A percentile compares a stretch with the other conserved stretches of the same genome.
Evolutionary conservation across 108 stramenopile genomes (phyloP).

Genomic region (Stephanodiscus triporus): DNA sequence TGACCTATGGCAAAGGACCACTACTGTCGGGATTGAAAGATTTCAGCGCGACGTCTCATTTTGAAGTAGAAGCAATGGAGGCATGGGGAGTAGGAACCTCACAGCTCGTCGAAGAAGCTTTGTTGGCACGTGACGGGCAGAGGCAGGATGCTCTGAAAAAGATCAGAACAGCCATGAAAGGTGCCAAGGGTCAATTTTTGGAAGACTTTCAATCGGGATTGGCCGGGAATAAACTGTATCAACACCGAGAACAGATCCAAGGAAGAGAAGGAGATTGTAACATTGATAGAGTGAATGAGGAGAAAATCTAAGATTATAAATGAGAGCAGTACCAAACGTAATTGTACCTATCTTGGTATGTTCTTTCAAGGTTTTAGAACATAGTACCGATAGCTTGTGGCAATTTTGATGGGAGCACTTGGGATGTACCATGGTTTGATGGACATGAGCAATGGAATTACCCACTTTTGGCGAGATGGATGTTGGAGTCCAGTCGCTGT

Average conservation of each 20-base stretch:
- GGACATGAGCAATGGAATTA: too few species aligned
- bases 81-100: conserved; percentile 83
- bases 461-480: too few species aligned
- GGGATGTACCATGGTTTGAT: too few species aligned
- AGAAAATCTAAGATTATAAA: neutral
- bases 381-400: too few species aligned
- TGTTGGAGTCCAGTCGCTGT: too few species aligned
- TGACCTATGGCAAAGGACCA: conserved; percentile 77
- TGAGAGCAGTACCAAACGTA: neutral
- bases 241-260: conserved; percentile 67
- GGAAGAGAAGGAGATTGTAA: conserved; percentile 58
- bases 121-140: conserved; percentile 54
- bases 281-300: conserved; percentile 15
- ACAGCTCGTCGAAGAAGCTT: conserved; percentile 64
- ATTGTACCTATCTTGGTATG: too few species aligned
- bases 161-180: conserved; percentile 71
- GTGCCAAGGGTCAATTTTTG: conserved; percentile 80
- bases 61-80: conserved; percentile 75
- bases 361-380: too few species aligned
- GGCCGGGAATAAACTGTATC: conserved; percentile 75
- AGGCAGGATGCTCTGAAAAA: conserved; percentile 59
- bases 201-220: conserved; percentile 82
- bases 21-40: conserved; percentile 47
- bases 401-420: too few species aligned
- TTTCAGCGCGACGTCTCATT: conserved; percentile 28